A percentile compares a stretch with the other conserved stretches of the same genome.
Evolutionary conservation across 148 eudicot genomes (phyloP).

Genomic region (Rhododendron ovatum): DNA sequence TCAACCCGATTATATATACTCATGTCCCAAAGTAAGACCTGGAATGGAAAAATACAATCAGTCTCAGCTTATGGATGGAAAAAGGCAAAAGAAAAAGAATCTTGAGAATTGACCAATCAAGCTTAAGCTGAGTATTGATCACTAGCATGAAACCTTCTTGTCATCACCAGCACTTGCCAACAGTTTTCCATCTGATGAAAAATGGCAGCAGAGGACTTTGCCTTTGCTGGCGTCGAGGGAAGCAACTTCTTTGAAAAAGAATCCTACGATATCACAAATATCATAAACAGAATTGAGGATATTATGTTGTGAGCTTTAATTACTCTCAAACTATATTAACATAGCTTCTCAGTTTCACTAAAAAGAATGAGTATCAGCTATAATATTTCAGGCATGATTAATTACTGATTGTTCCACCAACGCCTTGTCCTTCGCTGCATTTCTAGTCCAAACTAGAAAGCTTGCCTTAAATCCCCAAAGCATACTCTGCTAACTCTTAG

Average conservation of each 20-base stretch:
- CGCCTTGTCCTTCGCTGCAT: neutral
- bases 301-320: neutral
- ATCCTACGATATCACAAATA: conserved; percentile 6
- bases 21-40: conserved; percentile 35
- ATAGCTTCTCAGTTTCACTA: neutral
- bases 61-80: neutral
- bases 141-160: conserved; percentile 32
- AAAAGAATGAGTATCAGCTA: neutral
- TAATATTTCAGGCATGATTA: neutral
- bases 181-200: conserved; percentile 39
- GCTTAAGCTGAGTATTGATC: neutral
- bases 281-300: neutral
- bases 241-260: conserved; percentile 17
- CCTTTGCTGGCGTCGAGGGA: conserved; percentile 15
- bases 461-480: neutral
- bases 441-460: neutral
- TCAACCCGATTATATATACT: conserved; percentile 2
- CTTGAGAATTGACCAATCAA: neutral
- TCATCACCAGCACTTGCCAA: conserved; percentile 57
- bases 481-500: neutral
- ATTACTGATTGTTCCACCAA: neutral
- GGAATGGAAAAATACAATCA: neutral
- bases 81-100: neutral
- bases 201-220: conserved; percentile 43
- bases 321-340: neutral